Base-by-base conservation (phyloP, 441 rosid genomes). In the Adansonia grandidieri region DNA sequence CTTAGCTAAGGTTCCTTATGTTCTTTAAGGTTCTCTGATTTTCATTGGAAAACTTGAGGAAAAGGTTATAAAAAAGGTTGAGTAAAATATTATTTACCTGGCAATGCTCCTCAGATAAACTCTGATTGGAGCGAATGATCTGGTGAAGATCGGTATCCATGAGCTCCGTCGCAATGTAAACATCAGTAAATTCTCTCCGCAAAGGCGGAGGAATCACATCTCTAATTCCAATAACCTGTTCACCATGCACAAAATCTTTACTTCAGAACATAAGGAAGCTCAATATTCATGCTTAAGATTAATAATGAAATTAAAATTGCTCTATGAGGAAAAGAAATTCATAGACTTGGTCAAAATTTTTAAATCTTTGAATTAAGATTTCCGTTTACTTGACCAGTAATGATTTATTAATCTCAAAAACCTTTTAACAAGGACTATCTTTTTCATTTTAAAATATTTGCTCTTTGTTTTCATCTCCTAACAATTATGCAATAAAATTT, bases 111-210 rank as follows among this genome's bases (percentile, higher is more conserved):
- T 94, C 99, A 0, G 99, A 96, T 68, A 96, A 81, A 71, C 83
- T 15, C 80, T 96, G 99, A 80, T 94, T 96, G 42, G 99, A 96
- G 72, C 96, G 93, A 57, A 93, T 91, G 75, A 96, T 96, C 73
- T 96, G 97, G 81, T 96, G 98, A 78, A 96, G 94, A 85, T 96
- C 99, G 47, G 98, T 91, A 83, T 94, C 99, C 99, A 96, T 91
- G 69, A 96, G 90, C 65, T 96, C 99, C 19, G 78, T 87, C 37
- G 99, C 87, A 4, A 94, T 87, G 80, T 96, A 96, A 28, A 96
- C 99, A 84, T 96, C 98, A 14, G 80, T 77, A 81, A 96, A 96
- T 80, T 92, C 91, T 82, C 91, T 84, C 76, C 98, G 68, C 37
- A 92, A 1, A 79, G 99, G 94, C n/a, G 99, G 98, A 74, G 99